Base-by-base conservation (phyloP, 768 basidiomycete species). In the Pilatotrama ljubarskyi region DNA sequence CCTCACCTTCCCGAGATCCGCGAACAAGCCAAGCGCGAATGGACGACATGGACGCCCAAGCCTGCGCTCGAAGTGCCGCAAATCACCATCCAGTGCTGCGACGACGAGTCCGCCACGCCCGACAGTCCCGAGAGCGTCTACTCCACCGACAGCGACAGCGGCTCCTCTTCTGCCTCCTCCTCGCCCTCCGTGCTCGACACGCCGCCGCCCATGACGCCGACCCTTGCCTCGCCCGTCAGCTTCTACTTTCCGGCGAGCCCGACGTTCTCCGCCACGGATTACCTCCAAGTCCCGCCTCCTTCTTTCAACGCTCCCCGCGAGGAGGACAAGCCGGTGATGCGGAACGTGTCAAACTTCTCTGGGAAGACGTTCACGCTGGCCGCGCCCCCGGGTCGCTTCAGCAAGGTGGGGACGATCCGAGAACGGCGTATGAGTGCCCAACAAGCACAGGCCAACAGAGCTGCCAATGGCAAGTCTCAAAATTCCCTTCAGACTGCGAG, bases 251-350 rank as follows among this genome's bases (percentile, higher is more conserved):
- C 61, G 8, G 18, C 36, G 7, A 51, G 51, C 50, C 51, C 44
- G n/a, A 38, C 49, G 25, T 55, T 57, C 61, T 46, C 49, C 3
- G 36, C 32, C 7, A 9, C 14, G 14, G 55, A 57, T 20, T 52
- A 57, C 38, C 55, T 62, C 15, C 61, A 62, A 38, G 55, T 62
- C 15, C 55, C 61, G 20, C 50, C 50, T 37, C 26, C 61, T 7
- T 57, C 49, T n/a, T 62, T 46, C 44, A 51, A 57, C 44, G 55
- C 50, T 10, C 61, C 61, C 40, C 55, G 60, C 35, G 49, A 51
- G 18, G 60, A 57, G 25, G 55, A 53, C 43, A 47, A 42, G 20
- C 25, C 35, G 44, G 43, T 46, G 11, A 37, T 26, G 43, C 35
- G 48, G 35, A 55, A 50, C 17, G 50, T 52, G 35, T 56, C 61